A percentile compares a stretch with the other conserved stretches of the same genome.
Conservation (phyloP, 1,284 basidiomycete genomes). For the Tilletiaria anomala region DNA sequence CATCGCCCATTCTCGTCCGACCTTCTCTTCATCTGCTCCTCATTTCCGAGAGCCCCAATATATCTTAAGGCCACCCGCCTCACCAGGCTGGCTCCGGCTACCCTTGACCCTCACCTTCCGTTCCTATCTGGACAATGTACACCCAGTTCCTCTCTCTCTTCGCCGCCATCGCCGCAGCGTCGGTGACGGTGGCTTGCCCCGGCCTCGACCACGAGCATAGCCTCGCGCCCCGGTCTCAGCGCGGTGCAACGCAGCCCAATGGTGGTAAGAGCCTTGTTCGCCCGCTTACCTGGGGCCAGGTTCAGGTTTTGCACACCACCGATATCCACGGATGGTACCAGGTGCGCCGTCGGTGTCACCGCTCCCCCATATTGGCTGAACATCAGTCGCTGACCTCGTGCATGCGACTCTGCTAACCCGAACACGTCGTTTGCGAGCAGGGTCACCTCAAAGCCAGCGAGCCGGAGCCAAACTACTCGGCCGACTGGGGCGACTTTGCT, state of each 20-base stretch:
- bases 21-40: too few species aligned
- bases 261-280: constrained; percentile 10
- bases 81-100: too few species aligned
- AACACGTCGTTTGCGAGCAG: constrained; percentile 9
- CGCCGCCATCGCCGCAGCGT: constrained; percentile 1
- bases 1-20: too few species aligned
- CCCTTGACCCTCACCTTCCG: too few species aligned
- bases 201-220: constrained; percentile 6
- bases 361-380: not conserved
- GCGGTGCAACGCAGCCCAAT: constrained; percentile 8
- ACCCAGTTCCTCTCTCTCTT: constrained; percentile 1
- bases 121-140: too few species aligned
- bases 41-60: too few species aligned
- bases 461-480: constrained; percentile 31
- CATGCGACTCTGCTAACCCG: not conserved
- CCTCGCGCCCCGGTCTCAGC: constrained; percentile 2
- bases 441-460: constrained; percentile 32
- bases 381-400: not conserved
- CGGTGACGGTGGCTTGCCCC: constrained; percentile 3
- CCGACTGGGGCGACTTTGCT: constrained; percentile 36
- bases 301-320: constrained; percentile 66
- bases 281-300: constrained; percentile 58
- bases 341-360: too few species aligned
- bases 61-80: too few species aligned
- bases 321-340: constrained; percentile 51